Evolutionary conservation across 2,329 filamentous ascomycete species (phyloP), one percentile per base, ranked within the genome.

Genomic region (Penicillium sp.): DNA sequence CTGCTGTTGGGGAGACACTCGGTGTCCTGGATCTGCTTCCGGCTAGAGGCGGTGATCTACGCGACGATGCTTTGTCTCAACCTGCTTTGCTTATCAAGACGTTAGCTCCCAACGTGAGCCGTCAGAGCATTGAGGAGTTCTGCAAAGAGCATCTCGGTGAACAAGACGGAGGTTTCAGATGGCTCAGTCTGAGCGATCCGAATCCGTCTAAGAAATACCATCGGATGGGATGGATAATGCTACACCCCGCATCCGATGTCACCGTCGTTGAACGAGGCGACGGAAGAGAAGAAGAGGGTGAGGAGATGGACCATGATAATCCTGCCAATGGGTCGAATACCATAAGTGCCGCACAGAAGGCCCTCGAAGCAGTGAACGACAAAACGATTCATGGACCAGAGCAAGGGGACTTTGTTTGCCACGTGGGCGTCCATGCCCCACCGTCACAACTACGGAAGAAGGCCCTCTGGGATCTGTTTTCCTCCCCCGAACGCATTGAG

Each of bases 131-230:
- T 21, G 95, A 99, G 77, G 89, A 89, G 2, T 97, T 98, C 72
- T 97, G 93, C 79, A 95, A 93, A 73, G 93, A 97, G 76, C 91
- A 97, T 74, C 86, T 98, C 4, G 93, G 94, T 15, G 93, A 97
- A 71, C 90, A 89, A 51, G 90, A 95, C 66, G 93, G 93, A 56
- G 94, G 94, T 2, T 97, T 95, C 81, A 96, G 94, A 74, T 98
- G 94, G 89, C 84, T 99, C 5, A 98, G 94, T 38, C 85, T 99
- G 54, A 97, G 93, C 68, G 95, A 99, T 71, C 95, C 95, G 0
- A 99, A 99, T 73, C 95, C 95, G 1, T 90, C 92, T 71, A 99
- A 99, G 81, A 91, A 96, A 66, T 99, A 93, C 73, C 95, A 99
- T 75, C 90, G 95, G 23, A 98, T 99, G 77, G 95, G 95, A 23